A percentile compares a stretch with the other conserved stretches of the same genome.
phyloP scores from a whole-genome alignment of 192 early-diverging fungal genomes.

The Borealophlyctis nickersoniae region DNA sequence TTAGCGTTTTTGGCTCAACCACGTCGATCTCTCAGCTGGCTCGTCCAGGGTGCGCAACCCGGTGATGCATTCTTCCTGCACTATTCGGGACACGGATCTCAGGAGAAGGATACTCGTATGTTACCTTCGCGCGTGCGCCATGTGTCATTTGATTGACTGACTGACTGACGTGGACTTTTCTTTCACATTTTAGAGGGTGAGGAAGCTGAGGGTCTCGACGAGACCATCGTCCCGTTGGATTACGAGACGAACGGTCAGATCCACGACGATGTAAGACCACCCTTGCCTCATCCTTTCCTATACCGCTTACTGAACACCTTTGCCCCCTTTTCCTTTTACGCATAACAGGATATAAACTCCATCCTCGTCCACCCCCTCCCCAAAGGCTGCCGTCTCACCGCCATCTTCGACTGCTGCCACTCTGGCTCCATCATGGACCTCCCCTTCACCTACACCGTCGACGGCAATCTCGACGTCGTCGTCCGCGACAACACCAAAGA shows the following conservation, averaged over 20 bases:
- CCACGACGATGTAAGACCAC: slow-evolving; percentile 35
- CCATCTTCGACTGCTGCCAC: slow-evolving; percentile 54
- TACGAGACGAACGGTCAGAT: slow-evolving; percentile 43
- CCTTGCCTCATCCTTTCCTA: slow-evolving; percentile 7
- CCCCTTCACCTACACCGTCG: slow-evolving; percentile 44
- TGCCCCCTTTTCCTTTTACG: slow-evolving; percentile 6
- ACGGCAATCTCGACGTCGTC: slow-evolving; percentile 38
- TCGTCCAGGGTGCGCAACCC: slow-evolving; percentile 36
- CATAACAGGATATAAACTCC: slow-evolving; percentile 32
- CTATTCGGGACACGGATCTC: slow-evolving; percentile 50
- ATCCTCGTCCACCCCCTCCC: slow-evolving; percentile 34
- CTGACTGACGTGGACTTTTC: not conserved
- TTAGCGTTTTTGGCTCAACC: not conserved
- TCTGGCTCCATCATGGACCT: slow-evolving; percentile 46
- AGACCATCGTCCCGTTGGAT: slow-evolving; percentile 50
- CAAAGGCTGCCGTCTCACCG: slow-evolving; percentile 35
- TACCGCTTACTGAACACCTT: slow-evolving; percentile 7
- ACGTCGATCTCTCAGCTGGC: slow-evolving; percentile 26
- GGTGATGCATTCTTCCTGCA: slow-evolving; percentile 51
- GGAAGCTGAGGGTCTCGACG: slow-evolving; percentile 44
- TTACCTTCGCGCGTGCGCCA: not conserved
- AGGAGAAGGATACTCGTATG: slow-evolving; percentile 30
- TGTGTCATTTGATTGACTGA: not conserved
- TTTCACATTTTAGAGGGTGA: slow-evolving; percentile 25
- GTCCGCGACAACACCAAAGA: slow-evolving; percentile 32